Evolutionary conservation across 805 yeast genomes (phyloP).

Genomic region (Kazachstania psychrophila): DNA sequence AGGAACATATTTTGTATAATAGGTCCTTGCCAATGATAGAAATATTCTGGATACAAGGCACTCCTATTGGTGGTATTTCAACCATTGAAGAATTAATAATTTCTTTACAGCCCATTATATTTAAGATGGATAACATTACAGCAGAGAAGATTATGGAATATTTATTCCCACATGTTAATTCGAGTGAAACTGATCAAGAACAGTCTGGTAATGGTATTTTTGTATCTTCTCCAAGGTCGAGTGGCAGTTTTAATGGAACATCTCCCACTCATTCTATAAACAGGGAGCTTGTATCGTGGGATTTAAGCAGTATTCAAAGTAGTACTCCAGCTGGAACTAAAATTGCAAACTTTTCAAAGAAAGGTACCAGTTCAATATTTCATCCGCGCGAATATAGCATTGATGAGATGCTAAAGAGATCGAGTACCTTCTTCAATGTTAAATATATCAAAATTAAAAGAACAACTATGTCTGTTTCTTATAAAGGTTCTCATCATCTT

Average conservation of each 20-base stretch:
- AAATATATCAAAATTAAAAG: constrained; percentile 41
- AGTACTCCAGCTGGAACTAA: neutral
- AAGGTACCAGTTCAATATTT: constrained; percentile 8
- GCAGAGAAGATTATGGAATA: constrained; percentile 41
- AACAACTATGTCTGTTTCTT: constrained; percentile 51
- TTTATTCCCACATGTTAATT: constrained; percentile 35
- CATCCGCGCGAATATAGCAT: constrained; percentile 30
- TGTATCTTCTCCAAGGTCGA: constrained; percentile 1
- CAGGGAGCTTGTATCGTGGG: constrained; percentile 15
- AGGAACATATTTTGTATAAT: constrained; percentile 14
- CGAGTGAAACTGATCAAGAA: neutral
- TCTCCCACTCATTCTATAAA: neutral
- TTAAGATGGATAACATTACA: constrained; percentile 49
- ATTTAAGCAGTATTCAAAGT: constrained; percentile 9
- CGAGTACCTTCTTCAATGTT: constrained; percentile 59
- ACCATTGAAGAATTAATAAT: constrained; percentile 44
- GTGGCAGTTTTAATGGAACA: constrained; percentile 2
- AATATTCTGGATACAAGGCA: constrained; percentile 45
- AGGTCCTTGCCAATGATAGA: constrained; percentile 31
- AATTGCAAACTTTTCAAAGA: neutral
- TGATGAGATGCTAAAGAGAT: constrained; percentile 60
- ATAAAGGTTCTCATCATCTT: constrained; percentile 51
- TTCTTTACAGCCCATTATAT: constrained; percentile 42
- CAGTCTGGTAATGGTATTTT: neutral
- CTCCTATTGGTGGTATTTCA: constrained; percentile 57